phyloP scores from a whole-genome alignment of 176 grass and related monocot genomes.

The Puya raimondii region DNA sequence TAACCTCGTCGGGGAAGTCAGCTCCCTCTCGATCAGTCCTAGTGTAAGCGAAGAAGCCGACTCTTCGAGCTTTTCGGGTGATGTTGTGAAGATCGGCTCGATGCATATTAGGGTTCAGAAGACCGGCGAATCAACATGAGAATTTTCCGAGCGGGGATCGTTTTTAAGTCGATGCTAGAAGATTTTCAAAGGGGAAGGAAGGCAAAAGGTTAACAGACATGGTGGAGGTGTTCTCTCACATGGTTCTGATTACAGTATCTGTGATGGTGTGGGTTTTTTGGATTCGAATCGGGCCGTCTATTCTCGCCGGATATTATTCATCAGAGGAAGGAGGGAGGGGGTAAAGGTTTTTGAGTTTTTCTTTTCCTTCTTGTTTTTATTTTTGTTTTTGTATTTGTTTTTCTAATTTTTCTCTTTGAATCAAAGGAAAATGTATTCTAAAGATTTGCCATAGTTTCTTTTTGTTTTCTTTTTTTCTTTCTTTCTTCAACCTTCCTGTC shows the following conservation, averaged over 20 bases:
- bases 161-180: too few relatives aligned
- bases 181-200: too few relatives aligned
- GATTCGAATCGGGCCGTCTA: neutral
- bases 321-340: too few relatives aligned
- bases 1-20: slow-evolving; percentile 17
- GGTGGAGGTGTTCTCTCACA: neutral
- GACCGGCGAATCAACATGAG: neutral
- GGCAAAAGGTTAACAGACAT: neutral
- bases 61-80: slow-evolving; percentile 7
- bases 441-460: too few relatives aligned
- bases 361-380: too few relatives aligned
- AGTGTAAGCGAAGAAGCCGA: slow-evolving; percentile 13
- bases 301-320: neutral
- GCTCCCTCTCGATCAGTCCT: slow-evolving; percentile 32
- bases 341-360: too few relatives aligned
- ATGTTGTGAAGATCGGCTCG: slow-evolving; percentile 61
- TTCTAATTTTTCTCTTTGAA: too few relatives aligned
- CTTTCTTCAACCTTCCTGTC: too few relatives aligned
- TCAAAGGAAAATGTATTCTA: too few relatives aligned
- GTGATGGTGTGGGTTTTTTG: neutral
- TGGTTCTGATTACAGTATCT: neutral
- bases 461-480: too few relatives aligned
- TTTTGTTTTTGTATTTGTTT: too few relatives aligned
- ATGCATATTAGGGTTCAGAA: slow-evolving; percentile 47
- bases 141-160: neutral